Evolutionary conservation across 345 rosid species (phyloP), one percentile per base, ranked within the genome.

Genomic region (Citrus inodora): DNA sequence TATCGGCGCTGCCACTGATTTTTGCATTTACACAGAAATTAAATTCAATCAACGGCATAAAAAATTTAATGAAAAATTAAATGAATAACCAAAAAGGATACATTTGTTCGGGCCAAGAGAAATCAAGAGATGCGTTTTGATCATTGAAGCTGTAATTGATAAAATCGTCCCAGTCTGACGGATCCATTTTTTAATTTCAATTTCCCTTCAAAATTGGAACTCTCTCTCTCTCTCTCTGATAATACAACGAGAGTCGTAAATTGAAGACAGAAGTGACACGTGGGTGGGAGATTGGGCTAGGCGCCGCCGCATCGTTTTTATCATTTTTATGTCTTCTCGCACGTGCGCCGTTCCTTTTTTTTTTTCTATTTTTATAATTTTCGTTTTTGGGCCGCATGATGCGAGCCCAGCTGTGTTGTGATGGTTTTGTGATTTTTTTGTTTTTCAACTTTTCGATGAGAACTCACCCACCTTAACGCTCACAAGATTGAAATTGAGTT

Each of bases 131-230:
- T 28, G 58, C 8, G 25, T 38, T 73, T 33, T 56, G 78, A 56
- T 77, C 78, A 75, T 80, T 30, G 77, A 83, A 79, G 80, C 63
- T 46, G 60, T 70, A 80, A 80, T 87, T 83, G 76, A 87, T 46
- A 25, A 40, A 66, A 5, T 40, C 48, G 64, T 79, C 82, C 24
- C 55, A 69, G 62, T 71, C 80, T 46, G 66, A 48, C 14, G 82
- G 30, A 70, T 85, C 85, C 86, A 82, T 83, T 30, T 83, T 30
- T 46, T 37, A 3, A 55, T 67, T 38, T 14, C 19, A 16, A 56
- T 33, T 58, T 46, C 17, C 51, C 16, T 24, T 33, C 37, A 25
- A 27, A 22, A 40, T 40, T 40, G 48, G 10, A 11, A 59, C 10
- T 35, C 42, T 13, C 17, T 10, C 48, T 13, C 51, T 11, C 14